These are phyloP conservation scores for Jatropha podagrica DNA, from an alignment of 441 rosid genomes.

Conservation along the genomic window DNA sequence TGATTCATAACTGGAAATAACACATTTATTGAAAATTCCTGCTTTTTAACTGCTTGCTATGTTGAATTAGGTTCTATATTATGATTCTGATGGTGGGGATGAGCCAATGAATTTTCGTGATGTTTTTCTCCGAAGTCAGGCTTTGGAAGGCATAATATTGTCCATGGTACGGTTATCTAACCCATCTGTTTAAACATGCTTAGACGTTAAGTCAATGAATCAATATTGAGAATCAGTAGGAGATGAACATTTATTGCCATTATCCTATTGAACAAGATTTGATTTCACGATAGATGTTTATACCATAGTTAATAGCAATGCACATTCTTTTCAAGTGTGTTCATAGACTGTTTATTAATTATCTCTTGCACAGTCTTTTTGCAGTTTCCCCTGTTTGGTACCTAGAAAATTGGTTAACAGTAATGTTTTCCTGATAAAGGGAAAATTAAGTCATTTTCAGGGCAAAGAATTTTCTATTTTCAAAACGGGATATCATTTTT, in stretches of 20 bases:
- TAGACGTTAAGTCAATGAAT: constrained; percentile 3
- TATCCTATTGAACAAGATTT: not conserved
- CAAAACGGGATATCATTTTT: not conserved
- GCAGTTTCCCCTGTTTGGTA: not conserved
- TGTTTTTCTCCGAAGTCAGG: constrained; percentile 96
- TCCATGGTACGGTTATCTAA: constrained; percentile 66
- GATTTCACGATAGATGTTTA: not conserved
- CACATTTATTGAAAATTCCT: not conserved
- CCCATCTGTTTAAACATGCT: constrained; percentile 13
- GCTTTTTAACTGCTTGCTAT: constrained; percentile 19
- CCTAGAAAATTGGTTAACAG: not conserved
- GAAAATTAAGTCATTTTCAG: not conserved
- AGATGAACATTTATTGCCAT: not conserved
- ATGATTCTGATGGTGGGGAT: constrained; percentile 83
- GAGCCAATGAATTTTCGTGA: constrained; percentile 83
- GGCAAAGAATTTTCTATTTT: not conserved
- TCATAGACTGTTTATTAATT: not conserved
- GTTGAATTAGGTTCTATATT: constrained; percentile 66
- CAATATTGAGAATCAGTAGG: constrained; percentile 3
- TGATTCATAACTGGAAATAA: constrained; percentile 13
- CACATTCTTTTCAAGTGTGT: not conserved
- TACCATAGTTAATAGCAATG: not conserved
- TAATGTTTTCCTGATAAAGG: not conserved
- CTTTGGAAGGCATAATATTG: constrained; percentile 83
- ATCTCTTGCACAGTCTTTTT: not conserved